Evolutionary conservation across 441 rosid genomes (phyloP), one percentile per base, ranked within the genome.

Genomic region (Erysimum pusillum): DNA sequence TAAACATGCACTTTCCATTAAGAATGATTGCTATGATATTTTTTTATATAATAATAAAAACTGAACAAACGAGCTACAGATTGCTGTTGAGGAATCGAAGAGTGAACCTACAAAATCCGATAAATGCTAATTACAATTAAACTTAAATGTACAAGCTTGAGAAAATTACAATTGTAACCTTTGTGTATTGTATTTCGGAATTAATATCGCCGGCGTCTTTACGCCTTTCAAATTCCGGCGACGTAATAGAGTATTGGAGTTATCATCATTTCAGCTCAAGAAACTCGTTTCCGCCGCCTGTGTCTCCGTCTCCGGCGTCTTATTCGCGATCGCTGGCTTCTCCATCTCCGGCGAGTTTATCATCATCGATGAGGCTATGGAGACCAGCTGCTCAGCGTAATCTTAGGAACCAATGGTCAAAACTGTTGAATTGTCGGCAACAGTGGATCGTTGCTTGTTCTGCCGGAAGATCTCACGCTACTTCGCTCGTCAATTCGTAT

Each of bases 381-480:
- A 90, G 89, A 75, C 90, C 96, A 51, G 86, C 92, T 35, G 92
- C 99, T 31, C 98, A 90, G 84, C 80, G 96, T 14, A 92, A 92
- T 74, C 74, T 94, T 65, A 85, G 98, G 76, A 92, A 94, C 72
- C 98, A 92, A 41, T 94, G 99, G 99, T 85, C 94, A 36, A 90
- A 85, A 69, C 53, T 95, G 66, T 84, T 85, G 4, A 80, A 85
- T 9, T n/a, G n/a, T n/a, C 82, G 89, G 58, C 78, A 86, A 62
- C 79, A 84, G 42, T 95, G 98, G 99, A 64, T 65, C 69, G 79
- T 87, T 36, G 78, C 89, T 60, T 85, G 86, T 59, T 84, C 93
- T 53, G 22, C 52, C 17, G 98, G 88, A 39, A 88, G 86, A 79
- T 77, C 93, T 41, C 89, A 86, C 72, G 92, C 96, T 46, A 90